Base-by-base conservation (phyloP, 768 basidiomycete genomes). In the Boletus fagicola region DNA sequence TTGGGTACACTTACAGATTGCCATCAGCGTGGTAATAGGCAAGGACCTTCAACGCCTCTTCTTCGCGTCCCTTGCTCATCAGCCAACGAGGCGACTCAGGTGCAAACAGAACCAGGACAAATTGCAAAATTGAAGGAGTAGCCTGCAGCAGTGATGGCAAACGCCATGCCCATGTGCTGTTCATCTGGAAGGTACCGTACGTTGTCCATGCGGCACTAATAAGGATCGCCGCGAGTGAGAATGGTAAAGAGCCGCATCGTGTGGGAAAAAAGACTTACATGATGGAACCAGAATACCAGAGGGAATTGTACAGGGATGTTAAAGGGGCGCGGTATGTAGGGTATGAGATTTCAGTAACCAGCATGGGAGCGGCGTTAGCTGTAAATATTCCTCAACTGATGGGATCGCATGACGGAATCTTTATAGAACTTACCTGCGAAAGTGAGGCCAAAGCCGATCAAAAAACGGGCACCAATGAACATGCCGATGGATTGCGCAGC, bases 81-180 rank as follows among this genome's bases (percentile, higher is more conserved):
- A 94, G 75, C 82, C 80, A 95, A 80, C 92, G 85, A 47, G 94
- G 94, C 1, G 87, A 90, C 71, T 95, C 93, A 36, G 92, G 92
- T 11, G 76, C 78, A 72, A 89, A 85, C 69, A 79, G 83, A 62
- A 94, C 74, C 39, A 94, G 69, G 61, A 62, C 51, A 53, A 94
- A 68, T 69, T 93, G 90, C 48, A 87, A 53, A 56, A 88, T 56
- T 4, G 90, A 84, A 3, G 90, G 89, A 44, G 86, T 66, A 51
- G 74, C 86, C 74, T 94, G 90, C 20, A 91, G 76, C 33, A 82
- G 68, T 16, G 89, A 90, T 20, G 91, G 90, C 51, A 91, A 77
- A 65, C 94, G 87, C 92, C 92, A 94, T 28, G 88, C 75, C 88
- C 88, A 92, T 24, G 83, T 81, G 64, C 65, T 82, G 51, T 69